These are phyloP conservation scores for Barnettozyma sp. DNA, from an alignment of 805 yeast genomes.

Conservation along the genomic window DNA sequence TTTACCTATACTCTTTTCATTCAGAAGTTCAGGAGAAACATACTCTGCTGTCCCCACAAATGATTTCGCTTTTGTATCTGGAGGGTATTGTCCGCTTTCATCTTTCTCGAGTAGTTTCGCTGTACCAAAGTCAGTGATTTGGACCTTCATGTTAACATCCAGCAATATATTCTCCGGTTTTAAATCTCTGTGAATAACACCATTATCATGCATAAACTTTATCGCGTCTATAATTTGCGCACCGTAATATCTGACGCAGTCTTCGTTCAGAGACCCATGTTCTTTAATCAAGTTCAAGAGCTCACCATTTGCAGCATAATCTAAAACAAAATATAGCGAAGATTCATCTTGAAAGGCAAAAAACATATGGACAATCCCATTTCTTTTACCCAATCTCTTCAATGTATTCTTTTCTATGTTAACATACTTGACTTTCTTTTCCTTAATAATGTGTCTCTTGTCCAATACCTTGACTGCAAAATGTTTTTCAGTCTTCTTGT, in stretches of 20 bases:
- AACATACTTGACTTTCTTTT: conserved; percentile 78
- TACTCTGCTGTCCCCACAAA: conserved; percentile 95
- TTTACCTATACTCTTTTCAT: conserved; percentile 71
- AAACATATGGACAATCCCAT: conserved; percentile 60
- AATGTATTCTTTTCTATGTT: conserved; percentile 77
- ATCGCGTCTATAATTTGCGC: conserved; percentile 74
- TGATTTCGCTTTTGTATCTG: conserved; percentile 64
- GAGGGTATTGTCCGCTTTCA: conserved; percentile 49
- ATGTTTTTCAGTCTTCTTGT: conserved; percentile 64
- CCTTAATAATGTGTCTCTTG: conserved; percentile 71
- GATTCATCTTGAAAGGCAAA: conserved; percentile 77
- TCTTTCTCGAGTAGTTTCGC: conserved; percentile 59
- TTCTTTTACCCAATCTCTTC: conserved; percentile 53
- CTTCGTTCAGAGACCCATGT: conserved; percentile 65
- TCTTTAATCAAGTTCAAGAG: conserved; percentile 59
- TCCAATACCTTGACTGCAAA: conserved; percentile 75
- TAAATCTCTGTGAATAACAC: conserved; percentile 74
- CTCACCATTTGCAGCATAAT: conserved; percentile 78
- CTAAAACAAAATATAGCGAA: conserved; percentile 66
- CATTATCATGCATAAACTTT: conserved; percentile 63
- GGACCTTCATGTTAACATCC: conserved; percentile 52
- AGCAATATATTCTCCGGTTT: conserved; percentile 77
- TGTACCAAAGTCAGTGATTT: conserved; percentile 80
- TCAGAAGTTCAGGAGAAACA: conserved; percentile 80
- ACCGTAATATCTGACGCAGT: conserved; percentile 56